These are phyloP conservation scores for Piloderma croceum DNA, from an alignment of 768 basidiomycete genomes.

Conservation along the genomic window DNA sequence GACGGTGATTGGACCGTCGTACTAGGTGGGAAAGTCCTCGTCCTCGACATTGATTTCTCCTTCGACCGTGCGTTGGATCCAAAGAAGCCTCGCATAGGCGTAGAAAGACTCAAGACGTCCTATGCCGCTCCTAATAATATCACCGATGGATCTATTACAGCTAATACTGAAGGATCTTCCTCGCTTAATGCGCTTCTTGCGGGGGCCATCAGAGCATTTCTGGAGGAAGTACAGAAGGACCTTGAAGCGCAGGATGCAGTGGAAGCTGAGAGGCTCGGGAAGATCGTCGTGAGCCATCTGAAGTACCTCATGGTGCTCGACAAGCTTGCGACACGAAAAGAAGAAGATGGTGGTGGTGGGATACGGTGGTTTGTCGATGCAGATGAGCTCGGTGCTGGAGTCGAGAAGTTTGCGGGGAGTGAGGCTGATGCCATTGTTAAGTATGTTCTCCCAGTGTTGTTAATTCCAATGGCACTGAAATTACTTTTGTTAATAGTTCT, in stretches of 20 bases:
- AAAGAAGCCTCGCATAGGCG: constrained; percentile 32
- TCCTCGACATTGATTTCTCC: constrained; percentile 67
- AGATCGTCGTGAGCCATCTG: constrained; percentile 48
- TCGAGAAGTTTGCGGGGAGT: constrained; percentile 44
- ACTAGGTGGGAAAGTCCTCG: constrained; percentile 75
- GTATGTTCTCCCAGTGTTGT: constrained; percentile 33
- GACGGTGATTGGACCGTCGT: constrained; percentile 50
- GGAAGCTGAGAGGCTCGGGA: constrained; percentile 46
- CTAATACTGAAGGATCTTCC: constrained; percentile 44
- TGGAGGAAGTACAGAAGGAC: constrained; percentile 52
- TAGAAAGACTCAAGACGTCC: constrained; percentile 63
- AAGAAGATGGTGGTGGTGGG: constrained; percentile 57
- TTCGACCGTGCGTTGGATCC: constrained; percentile 27
- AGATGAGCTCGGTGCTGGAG: constrained; percentile 44
- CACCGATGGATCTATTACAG: constrained; percentile 17
- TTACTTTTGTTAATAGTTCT: constrained; percentile 26
- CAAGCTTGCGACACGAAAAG: constrained; percentile 53
- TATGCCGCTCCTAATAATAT: constrained; percentile 53
- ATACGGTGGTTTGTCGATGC: constrained; percentile 72
- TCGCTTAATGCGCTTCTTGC: constrained; percentile 62
- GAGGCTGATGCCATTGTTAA: constrained; percentile 51
- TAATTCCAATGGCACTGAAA: constrained; percentile 11
- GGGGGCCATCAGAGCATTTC: constrained; percentile 50
- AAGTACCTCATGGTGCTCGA: constrained; percentile 71
- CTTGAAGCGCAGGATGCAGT: constrained; percentile 46